phyloP scores from a whole-genome alignment of 2,329 filamentous ascomycete genomes.

The Nakataea oryzae region DNA sequence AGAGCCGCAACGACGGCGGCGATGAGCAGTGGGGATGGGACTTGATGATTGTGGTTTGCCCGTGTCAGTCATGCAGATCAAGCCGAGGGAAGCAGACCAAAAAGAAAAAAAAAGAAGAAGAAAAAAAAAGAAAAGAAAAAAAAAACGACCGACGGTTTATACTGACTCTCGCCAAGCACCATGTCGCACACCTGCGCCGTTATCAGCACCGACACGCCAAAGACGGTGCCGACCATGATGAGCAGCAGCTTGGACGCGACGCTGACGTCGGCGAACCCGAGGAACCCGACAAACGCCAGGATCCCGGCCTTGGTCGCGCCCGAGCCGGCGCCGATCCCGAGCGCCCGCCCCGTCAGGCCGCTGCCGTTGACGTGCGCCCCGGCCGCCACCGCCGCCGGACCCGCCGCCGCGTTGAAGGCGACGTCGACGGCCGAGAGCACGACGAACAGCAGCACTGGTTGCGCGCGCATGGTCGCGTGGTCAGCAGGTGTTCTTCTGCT shows the following conservation, averaged over 20 bases:
- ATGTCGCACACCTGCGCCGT: slow-evolving; percentile 1
- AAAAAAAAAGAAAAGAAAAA: not conserved
- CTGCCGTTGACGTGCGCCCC: not conserved
- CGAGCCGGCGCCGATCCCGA: not conserved
- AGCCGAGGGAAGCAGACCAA: slow-evolving; percentile 3
- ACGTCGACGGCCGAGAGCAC: slow-evolving; percentile 1
- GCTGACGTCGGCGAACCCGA: not conserved
- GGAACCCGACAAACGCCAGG: slow-evolving; percentile 2
- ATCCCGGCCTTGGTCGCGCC: slow-evolving; percentile 3
- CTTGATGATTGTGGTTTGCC: not conserved
- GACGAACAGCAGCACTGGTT: not conserved
- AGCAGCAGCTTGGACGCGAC: not conserved
- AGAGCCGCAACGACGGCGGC: slow-evolving; percentile 2
- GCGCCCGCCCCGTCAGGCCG: not conserved
- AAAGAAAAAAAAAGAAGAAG: not conserved
- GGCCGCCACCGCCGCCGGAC: slow-evolving; percentile 1
- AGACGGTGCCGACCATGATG: not conserved
- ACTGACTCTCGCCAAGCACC: not conserved
- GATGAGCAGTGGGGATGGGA: not conserved
- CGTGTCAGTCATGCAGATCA: not conserved
- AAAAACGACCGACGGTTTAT: not conserved
- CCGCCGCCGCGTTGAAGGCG: slow-evolving; percentile 4
- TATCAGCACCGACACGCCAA: slow-evolving; percentile 1
- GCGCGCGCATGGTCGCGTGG: not conserved
- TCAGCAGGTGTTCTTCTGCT: not conserved